phyloP scores from a whole-genome alignment of 495 filamentous ascomycete genomes.

The Venustampulla echinocandica region DNA sequence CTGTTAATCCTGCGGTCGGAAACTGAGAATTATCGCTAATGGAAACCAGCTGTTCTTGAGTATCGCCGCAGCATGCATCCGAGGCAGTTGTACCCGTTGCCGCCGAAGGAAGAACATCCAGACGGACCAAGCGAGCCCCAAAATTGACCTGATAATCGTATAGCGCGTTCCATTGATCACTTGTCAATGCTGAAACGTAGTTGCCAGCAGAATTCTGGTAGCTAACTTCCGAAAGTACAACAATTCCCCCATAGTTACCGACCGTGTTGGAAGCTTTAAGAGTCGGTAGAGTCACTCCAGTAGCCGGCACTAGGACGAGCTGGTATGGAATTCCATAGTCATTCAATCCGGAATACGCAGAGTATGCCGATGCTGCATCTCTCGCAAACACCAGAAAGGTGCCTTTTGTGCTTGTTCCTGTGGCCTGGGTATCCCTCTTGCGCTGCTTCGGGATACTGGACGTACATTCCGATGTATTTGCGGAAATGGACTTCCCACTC shows the following conservation, averaged over 20 bases:
- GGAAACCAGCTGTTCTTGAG: conserved; percentile 44
- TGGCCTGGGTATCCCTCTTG: too few relatives aligned
- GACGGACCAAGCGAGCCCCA: conserved; percentile 53
- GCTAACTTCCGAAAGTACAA: conserved; percentile 45
- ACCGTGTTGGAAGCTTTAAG: conserved; percentile 34
- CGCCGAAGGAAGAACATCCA: conserved; percentile 48
- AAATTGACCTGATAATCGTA: conserved; percentile 50
- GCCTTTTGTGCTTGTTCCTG: conserved; percentile 14
- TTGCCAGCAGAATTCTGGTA: conserved; percentile 39
- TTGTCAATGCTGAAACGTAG: conserved; percentile 46
- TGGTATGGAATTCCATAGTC: conserved; percentile 54
- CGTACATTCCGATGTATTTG: too few relatives aligned
- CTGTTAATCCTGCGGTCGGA: conserved; percentile 40
- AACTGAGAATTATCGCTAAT: conserved; percentile 42
- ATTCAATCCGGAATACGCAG: conserved; percentile 43
- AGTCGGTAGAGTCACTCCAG: conserved; percentile 40
- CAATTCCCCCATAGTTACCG: conserved; percentile 51
- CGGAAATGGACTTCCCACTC: too few relatives aligned
- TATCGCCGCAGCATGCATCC: conserved; percentile 38
- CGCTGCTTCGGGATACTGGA: too few relatives aligned
- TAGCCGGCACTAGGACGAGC: conserved; percentile 42
- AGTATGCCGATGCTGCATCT: conserved; percentile 35
- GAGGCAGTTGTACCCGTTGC: conserved; percentile 33
- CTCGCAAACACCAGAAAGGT: conserved; percentile 51
- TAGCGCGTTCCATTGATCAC: conserved; percentile 45